Conservation (phyloP, 495 filamentous ascomycete species). For the Penicillium paxilli region DNA sequence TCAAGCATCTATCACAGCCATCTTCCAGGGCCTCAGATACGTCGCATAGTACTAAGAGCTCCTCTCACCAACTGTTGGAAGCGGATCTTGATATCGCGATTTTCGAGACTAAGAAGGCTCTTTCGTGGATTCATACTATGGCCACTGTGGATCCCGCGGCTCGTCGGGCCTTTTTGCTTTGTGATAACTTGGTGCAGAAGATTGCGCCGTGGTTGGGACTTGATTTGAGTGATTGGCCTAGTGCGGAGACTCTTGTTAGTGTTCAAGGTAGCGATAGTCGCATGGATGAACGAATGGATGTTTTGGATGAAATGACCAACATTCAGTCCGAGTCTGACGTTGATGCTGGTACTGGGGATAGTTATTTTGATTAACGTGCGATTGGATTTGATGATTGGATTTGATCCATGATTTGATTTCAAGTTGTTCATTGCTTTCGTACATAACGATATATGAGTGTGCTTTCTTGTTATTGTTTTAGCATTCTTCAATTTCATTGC, state of each 20-base stretch:
- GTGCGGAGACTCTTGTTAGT: conserved; percentile 6
- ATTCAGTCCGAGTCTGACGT: no score
- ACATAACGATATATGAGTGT: no score
- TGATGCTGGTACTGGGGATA: background rate
- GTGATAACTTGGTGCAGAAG: conserved; percentile 26
- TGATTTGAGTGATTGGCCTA: conserved; percentile 34
- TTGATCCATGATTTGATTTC: no score
- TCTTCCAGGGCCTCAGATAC: background rate
- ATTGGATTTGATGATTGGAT: no score
- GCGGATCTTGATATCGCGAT: conserved; percentile 31
- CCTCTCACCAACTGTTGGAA: conserved; percentile 2
- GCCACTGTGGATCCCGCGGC: conserved; percentile 43
- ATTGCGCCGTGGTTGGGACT: conserved; percentile 28
- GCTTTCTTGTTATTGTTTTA: no score
- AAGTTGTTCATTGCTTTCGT: no score
- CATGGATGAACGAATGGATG: conserved; percentile 7
- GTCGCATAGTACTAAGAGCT: background rate
- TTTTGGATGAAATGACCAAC: conserved; percentile 13
- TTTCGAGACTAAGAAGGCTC: conserved; percentile 45
- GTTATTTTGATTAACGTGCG: background rate
- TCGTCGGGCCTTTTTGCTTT: conserved; percentile 49
- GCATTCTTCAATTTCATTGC: no score
- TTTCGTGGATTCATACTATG: conserved; percentile 51
- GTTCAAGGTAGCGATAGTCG: background rate
- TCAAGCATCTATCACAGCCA: background rate